Base-by-base conservation (phyloP, 2,329 filamentous ascomycete genomes). In the Zasmidium citrigriseum region DNA sequence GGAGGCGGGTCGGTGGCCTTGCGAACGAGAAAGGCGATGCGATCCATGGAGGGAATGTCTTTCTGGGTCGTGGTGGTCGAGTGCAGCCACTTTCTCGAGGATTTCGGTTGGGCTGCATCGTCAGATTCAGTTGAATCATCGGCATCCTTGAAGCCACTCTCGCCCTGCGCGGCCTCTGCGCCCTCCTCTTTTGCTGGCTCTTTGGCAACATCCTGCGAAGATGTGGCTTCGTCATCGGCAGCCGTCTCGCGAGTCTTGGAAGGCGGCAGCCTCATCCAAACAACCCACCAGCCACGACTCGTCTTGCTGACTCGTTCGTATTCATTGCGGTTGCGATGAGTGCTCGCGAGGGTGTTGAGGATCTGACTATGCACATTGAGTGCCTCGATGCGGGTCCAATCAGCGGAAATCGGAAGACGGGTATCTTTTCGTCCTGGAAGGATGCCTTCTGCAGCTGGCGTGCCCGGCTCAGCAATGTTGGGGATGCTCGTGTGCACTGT, bases 231-330 rank as follows among this genome's bases (percentile, higher is more conserved):
- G n/a, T 57, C 41, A 21, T 51, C 47, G 52, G 52, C 46, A 12
- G 58, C 27, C 2, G 58, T 60, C 25, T 58, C 52, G 16, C 47
- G 50, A n/a, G 48, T 48, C 5, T 51, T 55, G n/a, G 70, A 66
- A 16, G 70, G 67, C 4, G 76, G 75, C 25, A 86, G 71, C 9
- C 83, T 79, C 71, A 87, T 81, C 85, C 86, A 88, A 21, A 87
- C 81, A 1, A 88, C 78, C 86, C 86, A 88, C 85, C 85, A 88
- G 5, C 83, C 83, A n/a, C 85, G 79, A 46, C 74, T 80, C 0
- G 85, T 87, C 71, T 87, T 88, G 70, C 82, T 83, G 1, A 83
- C 87, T 27, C 83, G 77, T 66, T 88, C 86, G 5, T 83, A 75
- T 60, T 87, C 84, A 9, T 74, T 70, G 1, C 70, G 63, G 1